Evolutionary conservation across 345 rosid genomes (phyloP), one percentile per base, ranked within the genome.

Genomic region (Crucihimalaya himalaica): DNA sequence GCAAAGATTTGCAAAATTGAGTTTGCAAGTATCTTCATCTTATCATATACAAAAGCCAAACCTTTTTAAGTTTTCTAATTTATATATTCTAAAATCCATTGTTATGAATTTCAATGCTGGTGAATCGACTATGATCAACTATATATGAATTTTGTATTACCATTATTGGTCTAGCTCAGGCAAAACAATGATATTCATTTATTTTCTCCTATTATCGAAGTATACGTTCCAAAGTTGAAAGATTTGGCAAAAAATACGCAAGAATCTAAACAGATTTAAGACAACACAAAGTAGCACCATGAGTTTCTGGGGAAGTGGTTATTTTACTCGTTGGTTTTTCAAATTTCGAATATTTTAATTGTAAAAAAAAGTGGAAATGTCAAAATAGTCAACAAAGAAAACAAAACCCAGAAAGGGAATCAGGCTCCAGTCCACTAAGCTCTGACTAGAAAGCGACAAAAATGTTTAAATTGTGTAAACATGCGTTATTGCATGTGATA

Each of bases 381-480:
- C 3, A 72, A 21, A 63, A 32, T 21, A n/a, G 66, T 67, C 71
- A 73, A 47, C 52, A 67, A 48, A 31, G 4, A 64, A 64, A 58
- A 58, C 28, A 11, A 57, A 64, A 57, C 40, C 6, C 14, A 20
- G 62, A 65, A 65, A 79, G 19, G 47, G 81, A 62, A 73, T 79
- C 81, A 79, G 56, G 74, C 74, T 47, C 40, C 71, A 66, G 66
- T 62, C 29, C 81, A 79, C 78, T 54, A 73, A 79, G 43, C 55
- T 64, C 72, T 73, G 67, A 62, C 63, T n/a, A 73, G 19, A 73
- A 78, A 72, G 27, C 43, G 81, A 78, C 81, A 78, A 73, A 40
- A 62, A 28, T 12, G 25, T 9, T 55, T 23, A 47, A n/a, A 29
- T 46, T 69, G 66, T 76, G 25, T 69, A 45, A 63, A 70, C 67